Evolutionary conservation across 179 eudicot genomes (phyloP), one percentile per base, ranked within the genome.

Genomic region (Beta macrorhiza): DNA sequence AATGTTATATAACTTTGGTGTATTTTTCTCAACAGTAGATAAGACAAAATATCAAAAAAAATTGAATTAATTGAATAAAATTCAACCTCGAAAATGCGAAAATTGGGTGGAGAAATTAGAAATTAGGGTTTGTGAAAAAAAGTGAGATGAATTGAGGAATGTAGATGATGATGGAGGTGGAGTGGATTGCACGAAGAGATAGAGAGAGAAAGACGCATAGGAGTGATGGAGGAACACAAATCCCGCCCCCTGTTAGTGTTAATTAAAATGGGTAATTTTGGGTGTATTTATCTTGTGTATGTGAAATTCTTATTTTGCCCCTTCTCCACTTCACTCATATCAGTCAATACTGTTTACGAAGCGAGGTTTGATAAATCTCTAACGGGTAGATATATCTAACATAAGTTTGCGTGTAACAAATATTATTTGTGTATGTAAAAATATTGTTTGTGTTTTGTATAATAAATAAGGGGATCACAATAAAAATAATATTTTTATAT

Each of bases 161-260:
- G 78, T 6, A 2, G 64, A 37, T 73, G 78, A 44, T 69, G 49
- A 75, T 57, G 78, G 19, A 57, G 52, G 67, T 75, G 78, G 78
- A 75, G 78, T 75, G 67, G 78, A 17, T 12, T 75, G 53, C 78
- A 75, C 78, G 67, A 37, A 75, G 78, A 74, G 67, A 75, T 52
- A 75, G 52, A 74, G 67, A 75, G 67, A 75, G 52, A 57, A 51
- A 58, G 52, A 57, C 12, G 37, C 5, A 9, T 51, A 0, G 22
- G 44, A 74, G 56, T 22, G 52, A 75, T 56, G 64, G 65, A 75
- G 32, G 78, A 73, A 73, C 76, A 73, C 32, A 73, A 53, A 73
- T 73, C 76, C 44, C 76, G 76, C 61, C 32, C 32, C 44, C 16
- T n/a, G 58, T 73, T 52, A 53, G 9, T 71, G 52, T 69, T 69